Conservation (phyloP, 2,329 filamentous ascomycete genomes). For the Xylariaceae sp. region DNA sequence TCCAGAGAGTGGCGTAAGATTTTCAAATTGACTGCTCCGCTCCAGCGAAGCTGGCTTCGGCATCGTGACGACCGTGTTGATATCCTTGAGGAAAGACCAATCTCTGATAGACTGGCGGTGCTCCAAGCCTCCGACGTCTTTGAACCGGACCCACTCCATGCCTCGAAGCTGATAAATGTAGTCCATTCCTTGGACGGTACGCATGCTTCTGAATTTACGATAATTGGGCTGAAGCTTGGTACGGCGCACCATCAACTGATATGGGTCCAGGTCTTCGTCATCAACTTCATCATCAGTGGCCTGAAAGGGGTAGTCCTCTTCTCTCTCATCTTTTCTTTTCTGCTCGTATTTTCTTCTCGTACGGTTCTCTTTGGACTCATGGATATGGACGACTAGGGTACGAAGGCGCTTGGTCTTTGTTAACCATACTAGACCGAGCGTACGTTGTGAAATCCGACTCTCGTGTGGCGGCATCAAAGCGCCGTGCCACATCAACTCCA, state of each 20-base stretch:
- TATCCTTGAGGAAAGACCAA: slow-evolving; percentile 38
- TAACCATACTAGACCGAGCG: slow-evolving; percentile 41
- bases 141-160: slow-evolving; percentile 44
- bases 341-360: slow-evolving; percentile 38
- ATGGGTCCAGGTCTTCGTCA: slow-evolving; percentile 14
- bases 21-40: slow-evolving; percentile 26
- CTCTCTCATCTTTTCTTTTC: background rate
- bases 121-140: slow-evolving; percentile 39
- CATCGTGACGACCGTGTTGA: slow-evolving; percentile 30
- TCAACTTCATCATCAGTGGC: background rate
- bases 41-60: slow-evolving; percentile 25
- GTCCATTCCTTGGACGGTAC: slow-evolving; percentile 49
- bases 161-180: slow-evolving; percentile 49
- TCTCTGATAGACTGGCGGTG: slow-evolving; percentile 33
- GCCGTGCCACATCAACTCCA: slow-evolving; percentile 46
- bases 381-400: slow-evolving; percentile 44
- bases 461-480: slow-evolving; percentile 24
- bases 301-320: no score
- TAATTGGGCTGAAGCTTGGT: slow-evolving; percentile 46
- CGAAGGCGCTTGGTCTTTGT: slow-evolving; percentile 43
- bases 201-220: slow-evolving; percentile 41
- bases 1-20: slow-evolving; percentile 24
- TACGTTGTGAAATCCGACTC: slow-evolving; percentile 41
- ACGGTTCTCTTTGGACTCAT: slow-evolving; percentile 38
- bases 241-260: slow-evolving; percentile 17